phyloP scores from a whole-genome alignment of 805 yeast genomes.

The Saccharomycopsis oosterbeekiorum region DNA sequence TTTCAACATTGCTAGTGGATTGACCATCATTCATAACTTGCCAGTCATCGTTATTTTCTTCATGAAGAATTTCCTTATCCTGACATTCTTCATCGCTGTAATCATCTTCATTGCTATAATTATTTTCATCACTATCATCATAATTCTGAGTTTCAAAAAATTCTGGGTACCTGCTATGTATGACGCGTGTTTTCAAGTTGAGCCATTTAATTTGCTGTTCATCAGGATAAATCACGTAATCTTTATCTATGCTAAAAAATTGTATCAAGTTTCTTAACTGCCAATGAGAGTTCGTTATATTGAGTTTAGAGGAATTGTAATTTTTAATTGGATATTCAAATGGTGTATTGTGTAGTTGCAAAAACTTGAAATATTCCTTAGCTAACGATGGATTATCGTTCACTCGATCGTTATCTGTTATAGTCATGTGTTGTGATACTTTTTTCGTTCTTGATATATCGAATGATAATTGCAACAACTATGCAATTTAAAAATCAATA shows the following conservation, averaged over 20 bases:
- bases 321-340: constrained; percentile 2
- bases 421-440: not conserved
- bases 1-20: not conserved
- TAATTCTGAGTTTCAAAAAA: not conserved
- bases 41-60: not conserved
- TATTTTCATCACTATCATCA: too few species aligned
- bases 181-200: constrained; percentile 20
- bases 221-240: constrained; percentile 48
- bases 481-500: too few species aligned
- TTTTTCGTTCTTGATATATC: not conserved
- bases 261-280: constrained; percentile 70
- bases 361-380: not conserved
- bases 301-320: constrained; percentile 15
- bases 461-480: not conserved
- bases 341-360: constrained; percentile 1
- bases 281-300: constrained; percentile 48
- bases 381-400: not conserved
- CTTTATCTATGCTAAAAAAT: constrained; percentile 32
- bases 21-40: not conserved
- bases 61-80: not conserved
- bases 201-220: constrained; percentile 42
- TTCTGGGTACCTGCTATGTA: not conserved
- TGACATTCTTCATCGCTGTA: not conserved
- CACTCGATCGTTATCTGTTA: not conserved
- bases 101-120: not conserved